These are phyloP conservation scores for Neoboletus magnificus DNA, from an alignment of 768 basidiomycete species.

Conservation along the genomic window DNA sequence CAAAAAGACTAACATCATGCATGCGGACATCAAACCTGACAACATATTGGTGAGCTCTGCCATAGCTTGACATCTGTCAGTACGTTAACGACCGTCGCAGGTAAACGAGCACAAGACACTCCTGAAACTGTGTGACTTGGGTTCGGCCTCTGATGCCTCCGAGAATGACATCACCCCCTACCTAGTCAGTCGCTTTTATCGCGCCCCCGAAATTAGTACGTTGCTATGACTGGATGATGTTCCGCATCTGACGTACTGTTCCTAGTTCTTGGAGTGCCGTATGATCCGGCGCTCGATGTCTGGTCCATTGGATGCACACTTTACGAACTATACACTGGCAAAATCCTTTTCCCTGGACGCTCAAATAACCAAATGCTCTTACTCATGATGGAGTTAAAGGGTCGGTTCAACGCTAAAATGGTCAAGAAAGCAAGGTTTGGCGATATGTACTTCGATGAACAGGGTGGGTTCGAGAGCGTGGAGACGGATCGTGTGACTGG, in stretches of 20 bases:
- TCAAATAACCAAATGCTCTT: slow-evolving; percentile 98
- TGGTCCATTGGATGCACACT: slow-evolving; percentile 98
- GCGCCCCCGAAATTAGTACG: slow-evolving; percentile 97
- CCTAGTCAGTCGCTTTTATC: slow-evolving; percentile 95
- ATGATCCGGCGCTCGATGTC: slow-evolving; percentile 89
- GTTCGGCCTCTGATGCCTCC: slow-evolving; percentile 91
- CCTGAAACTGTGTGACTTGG: slow-evolving; percentile 92
- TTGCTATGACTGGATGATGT: slow-evolving; percentile 13
- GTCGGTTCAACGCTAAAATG: slow-evolving; percentile 89
- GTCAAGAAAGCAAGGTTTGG: slow-evolving; percentile 95
- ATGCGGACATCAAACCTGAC: slow-evolving; percentile 98
- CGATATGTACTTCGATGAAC: slow-evolving; percentile 90
- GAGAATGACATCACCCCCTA: slow-evolving; percentile 99
- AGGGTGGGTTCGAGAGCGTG: slow-evolving; percentile 79
- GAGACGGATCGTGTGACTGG: slow-evolving; percentile 85
- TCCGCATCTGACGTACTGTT: slow-evolving; percentile 14
- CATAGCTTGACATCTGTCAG: slow-evolving; percentile 10
- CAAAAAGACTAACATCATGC: slow-evolving; percentile 90
- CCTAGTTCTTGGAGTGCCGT: slow-evolving; percentile 89
- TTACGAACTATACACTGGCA: slow-evolving; percentile 94
- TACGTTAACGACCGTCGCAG: slow-evolving; percentile 38
- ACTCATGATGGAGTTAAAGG: slow-evolving; percentile 97
- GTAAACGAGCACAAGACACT: slow-evolving; percentile 94
- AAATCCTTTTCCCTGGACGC: slow-evolving; percentile 95
- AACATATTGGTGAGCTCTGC: slow-evolving; percentile 80